Conservation (phyloP, 177 flowering plant species). For the Vitis hybrid region DNA sequence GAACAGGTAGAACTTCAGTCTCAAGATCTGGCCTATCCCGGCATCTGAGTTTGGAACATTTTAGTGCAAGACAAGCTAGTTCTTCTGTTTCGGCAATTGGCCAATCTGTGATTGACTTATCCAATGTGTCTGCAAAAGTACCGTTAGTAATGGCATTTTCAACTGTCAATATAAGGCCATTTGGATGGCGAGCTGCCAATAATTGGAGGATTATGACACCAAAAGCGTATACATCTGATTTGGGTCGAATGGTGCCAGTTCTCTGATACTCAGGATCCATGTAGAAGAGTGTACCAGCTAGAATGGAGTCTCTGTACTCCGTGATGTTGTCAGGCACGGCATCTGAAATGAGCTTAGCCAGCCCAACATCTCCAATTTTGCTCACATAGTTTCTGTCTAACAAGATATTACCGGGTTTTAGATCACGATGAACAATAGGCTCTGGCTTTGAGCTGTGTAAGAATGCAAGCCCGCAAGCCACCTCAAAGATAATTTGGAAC, state of each 20-base stretch:
- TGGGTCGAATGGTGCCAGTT: conserved; percentile 86
- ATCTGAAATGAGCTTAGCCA: conserved; percentile 75
- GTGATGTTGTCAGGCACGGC: conserved; percentile 73
- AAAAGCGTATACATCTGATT: conserved; percentile 87
- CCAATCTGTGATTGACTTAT: conserved; percentile 72
- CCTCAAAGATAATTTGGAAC: conserved; percentile 63
- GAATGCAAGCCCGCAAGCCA: conserved; percentile 85
- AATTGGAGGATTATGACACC: conserved; percentile 81
- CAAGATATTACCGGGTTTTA: conserved; percentile 91
- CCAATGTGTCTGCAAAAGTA: conserved; percentile 51
- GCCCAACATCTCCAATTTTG: conserved; percentile 92
- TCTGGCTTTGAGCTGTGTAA: conserved; percentile 80
- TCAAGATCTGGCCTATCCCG: conserved; percentile 95
- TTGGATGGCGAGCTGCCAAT: conserved; percentile 62
- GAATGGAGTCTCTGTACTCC: conserved; percentile 55
- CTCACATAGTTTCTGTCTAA: conserved; percentile 64
- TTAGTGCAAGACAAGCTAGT: conserved; percentile 64
- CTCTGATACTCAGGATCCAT: conserved; percentile 97
- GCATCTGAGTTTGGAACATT: conserved; percentile 68
- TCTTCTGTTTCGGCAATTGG: conserved; percentile 69
- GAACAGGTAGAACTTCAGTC: conserved; percentile 63
- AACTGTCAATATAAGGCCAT: conserved; percentile 44
- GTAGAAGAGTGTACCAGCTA: conserved; percentile 82
- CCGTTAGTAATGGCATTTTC: conserved; percentile 58
- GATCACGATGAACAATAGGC: conserved; percentile 82